Conservation (phyloP, 2,329 filamentous ascomycete species). For the Aspergillus fischeri region DNA sequence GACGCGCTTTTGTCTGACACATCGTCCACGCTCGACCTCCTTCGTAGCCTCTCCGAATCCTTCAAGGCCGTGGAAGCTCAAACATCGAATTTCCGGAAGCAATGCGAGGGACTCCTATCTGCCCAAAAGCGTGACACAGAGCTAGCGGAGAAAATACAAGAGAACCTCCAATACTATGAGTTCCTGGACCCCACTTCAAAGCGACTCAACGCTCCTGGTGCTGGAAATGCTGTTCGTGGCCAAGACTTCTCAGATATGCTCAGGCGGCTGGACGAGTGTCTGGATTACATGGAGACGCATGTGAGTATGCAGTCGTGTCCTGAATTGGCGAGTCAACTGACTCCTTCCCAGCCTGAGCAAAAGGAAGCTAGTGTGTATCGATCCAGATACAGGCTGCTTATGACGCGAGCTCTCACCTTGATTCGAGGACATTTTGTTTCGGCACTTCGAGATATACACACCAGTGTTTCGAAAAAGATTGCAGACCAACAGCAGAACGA, state of each 20-base stretch:
- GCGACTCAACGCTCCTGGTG: slow-evolving; percentile 85
- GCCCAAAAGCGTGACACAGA: slow-evolving; percentile 76
- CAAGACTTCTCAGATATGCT: slow-evolving; percentile 86
- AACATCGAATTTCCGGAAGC: slow-evolving; percentile 86
- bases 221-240: slow-evolving; percentile 77
- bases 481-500: slow-evolving; percentile 66
- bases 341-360: slow-evolving; percentile 61
- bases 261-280: slow-evolving; percentile 78
- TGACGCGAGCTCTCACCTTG: slow-evolving; percentile 64
- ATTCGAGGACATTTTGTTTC: slow-evolving; percentile 64
- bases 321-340: slow-evolving; percentile 17
- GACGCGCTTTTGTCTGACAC: slow-evolving; percentile 74
- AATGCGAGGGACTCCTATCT: slow-evolving; percentile 80
- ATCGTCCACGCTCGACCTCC: slow-evolving; percentile 66
- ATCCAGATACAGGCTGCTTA: slow-evolving; percentile 77
- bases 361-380: slow-evolving; percentile 84
- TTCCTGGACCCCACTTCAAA: slow-evolving; percentile 89
- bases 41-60: slow-evolving; percentile 75
- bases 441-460: slow-evolving; percentile 58
- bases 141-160: slow-evolving; percentile 78
- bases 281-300: slow-evolving; percentile 87
- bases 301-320: slow-evolving; percentile 44
- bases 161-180: slow-evolving; percentile 89
- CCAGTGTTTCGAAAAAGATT: slow-evolving; percentile 60
- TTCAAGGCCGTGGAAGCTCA: slow-evolving; percentile 85